phyloP scores from a whole-genome alignment of 441 rosid species.

The Raphanus hybrid region DNA sequence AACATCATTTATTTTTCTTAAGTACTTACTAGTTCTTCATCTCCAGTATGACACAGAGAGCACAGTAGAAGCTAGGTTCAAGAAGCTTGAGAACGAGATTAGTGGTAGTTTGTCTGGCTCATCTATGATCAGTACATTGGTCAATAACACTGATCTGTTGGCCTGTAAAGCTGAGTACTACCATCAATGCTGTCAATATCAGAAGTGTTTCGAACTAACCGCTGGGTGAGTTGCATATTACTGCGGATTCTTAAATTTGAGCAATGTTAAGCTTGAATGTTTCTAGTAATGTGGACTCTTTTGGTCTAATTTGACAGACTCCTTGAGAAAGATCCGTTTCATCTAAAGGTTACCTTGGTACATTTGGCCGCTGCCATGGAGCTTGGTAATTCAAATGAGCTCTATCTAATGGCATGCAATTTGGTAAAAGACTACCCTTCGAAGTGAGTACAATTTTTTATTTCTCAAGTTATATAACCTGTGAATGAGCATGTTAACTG shows the following conservation, averaged over 20 bases:
- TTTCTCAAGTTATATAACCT: slow-evolving; percentile 11
- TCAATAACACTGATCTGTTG: slow-evolving; percentile 81
- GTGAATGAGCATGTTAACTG: slow-evolving; percentile 19
- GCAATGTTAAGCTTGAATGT: slow-evolving; percentile 26
- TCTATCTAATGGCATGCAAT: slow-evolving; percentile 92
- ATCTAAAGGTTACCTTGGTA: slow-evolving; percentile 80
- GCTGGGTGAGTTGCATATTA: slow-evolving; percentile 60
- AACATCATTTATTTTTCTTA: not conserved
- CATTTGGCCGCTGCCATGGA: slow-evolving; percentile 96
- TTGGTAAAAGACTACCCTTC: slow-evolving; percentile 96
- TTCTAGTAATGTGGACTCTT: slow-evolving; percentile 23
- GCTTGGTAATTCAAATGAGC: slow-evolving; percentile 96
- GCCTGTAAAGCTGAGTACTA: slow-evolving; percentile 96
- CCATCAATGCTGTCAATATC: slow-evolving; percentile 91
- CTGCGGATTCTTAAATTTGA: slow-evolving; percentile 20
- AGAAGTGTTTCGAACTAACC: slow-evolving; percentile 90
- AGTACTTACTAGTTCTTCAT: slow-evolving; percentile 31
- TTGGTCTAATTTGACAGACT: slow-evolving; percentile 52
- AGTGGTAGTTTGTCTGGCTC: slow-evolving; percentile 54
- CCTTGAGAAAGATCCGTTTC: slow-evolving; percentile 98
- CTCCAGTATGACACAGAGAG: slow-evolving; percentile 75
- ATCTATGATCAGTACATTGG: slow-evolving; percentile 61
- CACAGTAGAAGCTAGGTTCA: slow-evolving; percentile 81
- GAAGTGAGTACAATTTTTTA: slow-evolving; percentile 59
- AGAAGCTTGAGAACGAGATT: slow-evolving; percentile 79